phyloP scores from a whole-genome alignment of 345 rosid species.

The Ceriops tagal region DNA sequence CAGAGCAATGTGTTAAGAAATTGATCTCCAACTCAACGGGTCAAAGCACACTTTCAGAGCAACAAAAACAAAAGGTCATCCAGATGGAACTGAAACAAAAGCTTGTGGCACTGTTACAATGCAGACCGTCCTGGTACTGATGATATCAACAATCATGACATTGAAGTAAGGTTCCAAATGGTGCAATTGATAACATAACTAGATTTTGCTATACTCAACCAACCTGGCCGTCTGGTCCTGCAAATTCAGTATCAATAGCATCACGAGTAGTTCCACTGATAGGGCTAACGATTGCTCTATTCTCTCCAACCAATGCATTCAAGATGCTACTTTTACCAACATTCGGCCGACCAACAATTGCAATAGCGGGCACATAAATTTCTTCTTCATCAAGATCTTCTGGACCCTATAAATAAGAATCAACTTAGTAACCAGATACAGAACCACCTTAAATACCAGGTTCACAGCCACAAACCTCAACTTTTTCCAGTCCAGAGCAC shows the following conservation, averaged over 20 bases:
- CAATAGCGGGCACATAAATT: constrained; percentile 76
- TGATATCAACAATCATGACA: no score
- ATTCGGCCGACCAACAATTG: constrained; percentile 94
- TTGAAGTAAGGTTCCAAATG: neutral
- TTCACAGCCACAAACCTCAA: constrained; percentile 50
- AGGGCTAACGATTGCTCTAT: constrained; percentile 96
- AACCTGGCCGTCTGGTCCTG: constrained; percentile 89
- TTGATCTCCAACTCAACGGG: neutral
- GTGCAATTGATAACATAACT: neutral
- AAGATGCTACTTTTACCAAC: constrained; percentile 98
- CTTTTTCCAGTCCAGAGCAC: constrained; percentile 63
- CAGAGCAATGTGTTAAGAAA: neutral
- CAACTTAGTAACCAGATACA: constrained; percentile 1
- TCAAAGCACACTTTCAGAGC: neutral
- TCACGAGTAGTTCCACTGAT: constrained; percentile 98
- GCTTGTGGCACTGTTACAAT: neutral
- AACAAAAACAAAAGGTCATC: no score
- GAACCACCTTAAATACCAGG: neutral
- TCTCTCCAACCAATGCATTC: constrained; percentile 94
- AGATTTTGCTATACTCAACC: constrained; percentile 9
- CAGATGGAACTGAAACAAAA: neutral
- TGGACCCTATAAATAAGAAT: constrained; percentile 36
- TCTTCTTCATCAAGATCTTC: constrained; percentile 50
- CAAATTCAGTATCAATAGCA: constrained; percentile 90
- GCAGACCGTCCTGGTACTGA: no score